These are phyloP conservation scores for Porcisia hertigi DNA, from an alignment of 208 protist species.

Conservation along the genomic window DNA sequence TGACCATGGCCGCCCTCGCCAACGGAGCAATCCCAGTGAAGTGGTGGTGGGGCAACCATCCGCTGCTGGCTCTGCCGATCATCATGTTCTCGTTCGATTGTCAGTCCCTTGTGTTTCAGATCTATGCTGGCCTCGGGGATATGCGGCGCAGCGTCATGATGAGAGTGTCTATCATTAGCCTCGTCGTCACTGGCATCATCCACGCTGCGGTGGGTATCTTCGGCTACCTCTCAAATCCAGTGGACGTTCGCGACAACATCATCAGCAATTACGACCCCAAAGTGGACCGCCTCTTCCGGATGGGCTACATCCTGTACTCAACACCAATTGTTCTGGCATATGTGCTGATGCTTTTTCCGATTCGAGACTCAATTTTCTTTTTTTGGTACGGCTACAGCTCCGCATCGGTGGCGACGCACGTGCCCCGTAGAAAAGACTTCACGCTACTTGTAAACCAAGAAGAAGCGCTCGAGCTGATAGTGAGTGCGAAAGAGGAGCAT, in stretches of 20 bases:
- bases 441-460: constrained; percentile 37
- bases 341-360: constrained; percentile 71
- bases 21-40: constrained; percentile 10
- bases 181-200: constrained; percentile 52
- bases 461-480: constrained; percentile 37
- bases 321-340: constrained; percentile 68
- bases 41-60: constrained; percentile 54
- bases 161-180: constrained; percentile 48
- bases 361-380: constrained; percentile 79
- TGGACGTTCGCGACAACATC: constrained; percentile 67
- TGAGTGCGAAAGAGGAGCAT: constrained; percentile 1
- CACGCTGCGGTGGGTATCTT: constrained; percentile 74
- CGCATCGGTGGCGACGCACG: constrained; percentile 62
- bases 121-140: constrained; percentile 60
- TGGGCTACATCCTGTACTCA: constrained; percentile 64
- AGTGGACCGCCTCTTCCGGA: constrained; percentile 53
- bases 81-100: constrained; percentile 89
- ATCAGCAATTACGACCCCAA: constrained; percentile 80
- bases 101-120: constrained; percentile 79
- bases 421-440: constrained; percentile 53
- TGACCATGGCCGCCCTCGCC: constrained; percentile 16
- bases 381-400: constrained; percentile 76
- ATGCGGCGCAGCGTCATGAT: constrained; percentile 71
- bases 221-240: constrained; percentile 66
- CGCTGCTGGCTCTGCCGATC: constrained; percentile 62